Evolutionary conservation across 805 yeast genomes (phyloP).

Genomic region (Phaffomyces thermotolerans): DNA sequence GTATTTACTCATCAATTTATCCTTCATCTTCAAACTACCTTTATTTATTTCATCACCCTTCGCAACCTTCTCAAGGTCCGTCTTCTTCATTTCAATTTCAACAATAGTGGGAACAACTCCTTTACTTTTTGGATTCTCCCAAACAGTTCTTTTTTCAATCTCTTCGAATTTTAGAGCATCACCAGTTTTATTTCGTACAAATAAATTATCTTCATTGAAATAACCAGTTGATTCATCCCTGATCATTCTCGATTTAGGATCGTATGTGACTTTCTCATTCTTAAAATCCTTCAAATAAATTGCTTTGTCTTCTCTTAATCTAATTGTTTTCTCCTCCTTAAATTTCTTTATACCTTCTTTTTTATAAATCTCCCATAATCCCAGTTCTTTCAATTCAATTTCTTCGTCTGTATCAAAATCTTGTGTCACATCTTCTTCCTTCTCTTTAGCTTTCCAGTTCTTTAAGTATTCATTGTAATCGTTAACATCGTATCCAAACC

Average conservation of each 20-base stretch:
- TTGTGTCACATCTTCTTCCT: conserved; percentile 7
- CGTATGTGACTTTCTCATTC: conserved; percentile 37
- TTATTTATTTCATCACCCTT: conserved; percentile 2
- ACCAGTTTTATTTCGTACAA: conserved; percentile 47
- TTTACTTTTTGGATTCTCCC: conserved; percentile 30
- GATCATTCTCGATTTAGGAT: conserved; percentile 44
- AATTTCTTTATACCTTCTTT: conserved; percentile 22
- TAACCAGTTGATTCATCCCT: conserved; percentile 27
- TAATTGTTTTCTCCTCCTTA: conserved; percentile 37
- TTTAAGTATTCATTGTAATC: conserved; percentile 50
- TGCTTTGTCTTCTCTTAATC: conserved; percentile 77
- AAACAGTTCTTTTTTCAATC: conserved; percentile 39
- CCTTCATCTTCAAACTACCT: conserved; percentile 25
- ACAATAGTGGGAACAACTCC: too few relatives aligned
- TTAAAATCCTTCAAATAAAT: conserved; percentile 46
- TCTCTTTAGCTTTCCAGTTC: conserved; percentile 37
- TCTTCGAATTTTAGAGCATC: conserved; percentile 46
- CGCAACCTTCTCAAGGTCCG: too few relatives aligned
- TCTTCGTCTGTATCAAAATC: conserved; percentile 36
- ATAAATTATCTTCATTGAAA: conserved; percentile 35
- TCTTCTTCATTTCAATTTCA: too few relatives aligned
- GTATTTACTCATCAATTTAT: conserved; percentile 31
- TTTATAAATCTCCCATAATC: conserved; percentile 21
- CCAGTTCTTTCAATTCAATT: conserved; percentile 35
- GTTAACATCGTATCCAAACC: conserved; percentile 63